These are phyloP conservation scores for Malassezia slooffiae DNA, from an alignment of 1,284 basidiomycete species.

Conservation along the genomic window DNA sequence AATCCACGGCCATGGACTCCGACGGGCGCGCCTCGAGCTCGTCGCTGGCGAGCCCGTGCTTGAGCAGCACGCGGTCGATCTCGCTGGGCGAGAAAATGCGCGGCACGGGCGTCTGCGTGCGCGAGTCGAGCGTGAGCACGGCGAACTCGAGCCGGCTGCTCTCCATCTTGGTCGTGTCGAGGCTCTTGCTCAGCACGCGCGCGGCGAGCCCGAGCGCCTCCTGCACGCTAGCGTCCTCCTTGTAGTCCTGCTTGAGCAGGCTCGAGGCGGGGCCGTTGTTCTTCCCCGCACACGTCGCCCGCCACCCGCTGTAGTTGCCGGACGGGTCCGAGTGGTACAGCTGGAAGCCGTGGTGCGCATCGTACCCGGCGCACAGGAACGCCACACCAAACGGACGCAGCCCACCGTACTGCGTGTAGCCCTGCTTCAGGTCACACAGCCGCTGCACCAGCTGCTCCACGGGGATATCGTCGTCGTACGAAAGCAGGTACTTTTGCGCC, in stretches of 20 bases:
- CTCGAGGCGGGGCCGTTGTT: conserved; percentile 91
- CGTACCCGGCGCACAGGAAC: conserved; percentile 88
- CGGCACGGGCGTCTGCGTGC: conserved; percentile 63
- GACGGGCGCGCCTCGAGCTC: conserved; percentile 51
- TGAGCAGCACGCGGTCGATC: conserved; percentile 69
- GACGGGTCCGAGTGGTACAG: conserved; percentile 97
- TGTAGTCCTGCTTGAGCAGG: conserved; percentile 95
- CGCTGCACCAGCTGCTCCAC: conserved; percentile 89
- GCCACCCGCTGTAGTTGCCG: conserved; percentile 98
- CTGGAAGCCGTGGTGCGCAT: conserved; percentile 91
- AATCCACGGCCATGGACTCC: conserved; percentile 33
- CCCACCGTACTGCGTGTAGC: conserved; percentile 96
- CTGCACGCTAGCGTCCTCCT: conserved; percentile 63
- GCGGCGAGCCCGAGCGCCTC: conserved; percentile 78
- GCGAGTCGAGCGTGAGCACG: conserved; percentile 71
- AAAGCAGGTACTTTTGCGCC: conserved; percentile 73
- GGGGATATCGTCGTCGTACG: conserved; percentile 93
- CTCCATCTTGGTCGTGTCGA: conserved; percentile 92
- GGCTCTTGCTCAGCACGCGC: conserved; percentile 96
- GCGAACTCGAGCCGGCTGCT: conserved; percentile 67
- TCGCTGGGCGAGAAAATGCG: conserved; percentile 87
- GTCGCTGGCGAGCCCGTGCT: conserved; percentile 68
- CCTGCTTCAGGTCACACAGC: conserved; percentile 94
- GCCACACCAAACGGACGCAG: conserved; percentile 96
- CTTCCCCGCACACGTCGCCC: conserved; percentile 91